These are phyloP conservation scores for Diutina pseudorugosa DNA, from an alignment of 1,139 yeast species.

Conservation along the genomic window DNA sequence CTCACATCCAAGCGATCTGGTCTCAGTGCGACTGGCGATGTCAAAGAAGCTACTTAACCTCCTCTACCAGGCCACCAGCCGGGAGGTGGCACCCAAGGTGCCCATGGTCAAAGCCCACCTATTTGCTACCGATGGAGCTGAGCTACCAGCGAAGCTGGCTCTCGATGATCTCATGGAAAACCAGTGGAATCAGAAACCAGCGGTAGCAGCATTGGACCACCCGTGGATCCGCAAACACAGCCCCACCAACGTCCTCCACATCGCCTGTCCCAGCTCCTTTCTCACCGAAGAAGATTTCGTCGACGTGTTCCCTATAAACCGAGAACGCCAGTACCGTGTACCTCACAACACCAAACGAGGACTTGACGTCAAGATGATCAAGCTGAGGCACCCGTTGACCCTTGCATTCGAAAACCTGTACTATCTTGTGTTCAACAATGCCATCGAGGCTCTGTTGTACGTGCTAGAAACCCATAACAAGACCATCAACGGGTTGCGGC, in stretches of 20 bases:
- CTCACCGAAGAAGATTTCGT: neutral
- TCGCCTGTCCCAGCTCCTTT: neutral
- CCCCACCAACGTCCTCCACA: neutral
- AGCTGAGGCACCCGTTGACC: constrained; percentile 1
- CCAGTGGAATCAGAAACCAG: neutral
- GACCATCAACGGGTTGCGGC: neutral
- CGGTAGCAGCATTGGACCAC: neutral
- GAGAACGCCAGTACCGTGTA: neutral
- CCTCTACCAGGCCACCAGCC: neutral
- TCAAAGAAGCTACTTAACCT: neutral
- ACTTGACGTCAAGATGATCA: neutral
- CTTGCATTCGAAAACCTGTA: neutral
- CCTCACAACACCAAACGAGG: neutral
- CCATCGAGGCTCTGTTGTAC: neutral
- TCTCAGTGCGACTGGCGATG: neutral
- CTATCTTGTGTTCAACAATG: neutral
- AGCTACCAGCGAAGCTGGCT: neutral
- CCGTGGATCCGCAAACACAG: neutral
- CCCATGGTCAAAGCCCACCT: constrained; percentile 1
- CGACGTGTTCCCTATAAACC: neutral
- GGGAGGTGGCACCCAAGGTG: constrained; percentile 1
- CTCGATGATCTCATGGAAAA: constrained; percentile 1
- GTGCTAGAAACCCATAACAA: neutral
- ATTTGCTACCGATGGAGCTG: neutral
- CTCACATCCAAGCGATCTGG: neutral